Base-by-base conservation (phyloP, 2,329 filamentous ascomycete genomes). In the Stromatinia cepivora region DNA sequence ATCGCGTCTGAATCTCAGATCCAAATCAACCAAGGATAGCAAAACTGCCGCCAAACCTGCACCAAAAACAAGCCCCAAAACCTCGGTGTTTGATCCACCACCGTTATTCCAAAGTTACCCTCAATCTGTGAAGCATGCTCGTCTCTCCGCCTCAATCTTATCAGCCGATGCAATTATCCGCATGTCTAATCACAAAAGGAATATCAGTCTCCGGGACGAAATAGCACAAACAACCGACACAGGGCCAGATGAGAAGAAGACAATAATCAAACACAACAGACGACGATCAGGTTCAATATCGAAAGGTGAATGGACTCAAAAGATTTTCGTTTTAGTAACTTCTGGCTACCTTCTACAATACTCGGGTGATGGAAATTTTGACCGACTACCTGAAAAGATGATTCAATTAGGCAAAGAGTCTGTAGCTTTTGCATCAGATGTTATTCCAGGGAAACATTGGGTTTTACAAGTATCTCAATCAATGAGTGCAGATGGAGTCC, bases 21-120 rank as follows among this genome's bases (percentile, higher is more conserved):
- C 74, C 28, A 76, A 72, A 46, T 72, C 74, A 4, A 69, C 69
- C 13, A 75, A 72, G 57, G 65, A 74, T 8, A 68, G 56, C 31
- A 77, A 73, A 66, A 58, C 72, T 1, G 31, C 70, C 13, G 62
- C 50, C n/a, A 74, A 73, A 34, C 52, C 71, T 28, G 67, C 31
- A n/a, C 31, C 68, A 8, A 72, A 69, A 67, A 17, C 74, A 7
- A 71, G 66, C 53, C 69, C 73, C 15, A 76, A 73, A 61, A 73
- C 73, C 25, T 68, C 75, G 69, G 76, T 75, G 17, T 92, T 89
- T 89, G 85, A 87, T 69, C 86, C 89, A 22, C 92, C 92, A 9
- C 92, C 93, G 2, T 81, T 97, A 17, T 96, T 94, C 78, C 91
- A 97, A 78, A 93, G 92, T 17, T 97, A 93, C 77, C 90, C 92